A percentile compares a stretch with the other conserved stretches of the same genome.
These are phyloP conservation scores for Alternaria incomplexa DNA, from an alignment of 2,329 filamentous ascomycete genomes.

Conservation along the genomic window DNA sequence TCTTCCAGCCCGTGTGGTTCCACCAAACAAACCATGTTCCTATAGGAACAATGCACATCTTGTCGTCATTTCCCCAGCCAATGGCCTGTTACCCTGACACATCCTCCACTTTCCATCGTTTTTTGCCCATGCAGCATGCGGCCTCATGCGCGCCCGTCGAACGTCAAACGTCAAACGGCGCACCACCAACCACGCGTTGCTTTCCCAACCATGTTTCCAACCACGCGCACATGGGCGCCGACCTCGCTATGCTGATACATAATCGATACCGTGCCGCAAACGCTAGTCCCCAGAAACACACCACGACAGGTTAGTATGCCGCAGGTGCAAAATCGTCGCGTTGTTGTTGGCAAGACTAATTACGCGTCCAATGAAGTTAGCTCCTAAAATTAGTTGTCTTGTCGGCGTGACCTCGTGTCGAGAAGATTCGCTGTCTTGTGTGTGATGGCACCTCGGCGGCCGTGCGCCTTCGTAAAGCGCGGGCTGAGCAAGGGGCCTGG, in stretches of 20 bases:
- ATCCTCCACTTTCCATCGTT: slow-evolving; percentile 4
- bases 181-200: neutral
- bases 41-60: slow-evolving; percentile 20
- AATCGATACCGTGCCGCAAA: slow-evolving; percentile 20
- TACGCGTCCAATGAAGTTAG: slow-evolving; percentile 24
- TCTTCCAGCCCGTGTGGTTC: slow-evolving; percentile 10
- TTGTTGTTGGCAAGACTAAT: slow-evolving; percentile 8
- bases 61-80: slow-evolving; percentile 15
- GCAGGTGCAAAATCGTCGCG: slow-evolving; percentile 1
- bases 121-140: neutral
- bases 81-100: neutral
- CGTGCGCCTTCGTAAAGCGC: slow-evolving; percentile 7
- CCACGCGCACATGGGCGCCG: slow-evolving; percentile 11
- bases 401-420: slow-evolving; percentile 16
- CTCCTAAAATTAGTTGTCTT: slow-evolving; percentile 17
- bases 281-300: neutral
- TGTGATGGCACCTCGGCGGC: neutral
- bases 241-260: neutral
- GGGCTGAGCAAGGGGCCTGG: slow-evolving; percentile 9
- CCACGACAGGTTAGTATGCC: neutral
- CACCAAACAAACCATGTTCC: slow-evolving; percentile 16
- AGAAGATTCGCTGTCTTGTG: slow-evolving; percentile 3
- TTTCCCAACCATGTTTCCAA: neutral
- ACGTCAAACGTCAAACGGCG: slow-evolving; percentile 9
- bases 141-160: neutral